phyloP scores from a whole-genome alignment of 2,329 filamentous ascomycete species.

The Penicillium sp. region DNA sequence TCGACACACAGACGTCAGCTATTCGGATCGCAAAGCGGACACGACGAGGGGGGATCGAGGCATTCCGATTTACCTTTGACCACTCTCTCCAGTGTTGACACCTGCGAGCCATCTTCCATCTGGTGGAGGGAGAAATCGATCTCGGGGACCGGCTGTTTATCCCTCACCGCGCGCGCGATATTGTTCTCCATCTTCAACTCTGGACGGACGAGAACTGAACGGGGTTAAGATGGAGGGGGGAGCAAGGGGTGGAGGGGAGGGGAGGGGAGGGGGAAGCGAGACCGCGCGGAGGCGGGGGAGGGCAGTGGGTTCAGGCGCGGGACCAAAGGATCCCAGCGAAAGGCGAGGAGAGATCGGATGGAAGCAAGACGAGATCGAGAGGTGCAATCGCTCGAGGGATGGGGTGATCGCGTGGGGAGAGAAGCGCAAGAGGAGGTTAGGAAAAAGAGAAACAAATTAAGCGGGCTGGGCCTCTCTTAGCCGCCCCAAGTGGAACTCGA shows the following conservation, averaged over 20 bases:
- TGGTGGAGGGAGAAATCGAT: conserved; percentile 98
- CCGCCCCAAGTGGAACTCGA: conserved; percentile 6
- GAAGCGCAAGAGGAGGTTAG: not conserved
- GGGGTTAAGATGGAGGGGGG: conserved; percentile 9
- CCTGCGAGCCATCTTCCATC: conserved; percentile 96
- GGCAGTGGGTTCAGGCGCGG: not conserved
- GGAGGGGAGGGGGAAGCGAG: conserved; percentile 16
- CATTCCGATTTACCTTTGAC: conserved; percentile 78
- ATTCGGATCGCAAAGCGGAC: conserved; percentile 5
- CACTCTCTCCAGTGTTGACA: conserved; percentile 93
- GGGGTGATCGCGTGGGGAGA: not conserved
- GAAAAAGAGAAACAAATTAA: conserved; percentile 15
- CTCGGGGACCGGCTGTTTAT: conserved; percentile 95
- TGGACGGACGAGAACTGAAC: conserved; percentile 1
- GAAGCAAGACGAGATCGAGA: not conserved
- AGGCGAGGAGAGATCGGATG: not conserved
- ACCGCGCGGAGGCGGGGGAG: conserved; percentile 12
- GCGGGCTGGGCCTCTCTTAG: conserved; percentile 22
- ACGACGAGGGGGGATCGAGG: not conserved
- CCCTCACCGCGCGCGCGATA: conserved; percentile 84
- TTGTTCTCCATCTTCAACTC: conserved; percentile 43
- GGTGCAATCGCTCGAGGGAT: not conserved
- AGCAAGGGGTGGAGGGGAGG: conserved; percentile 12
- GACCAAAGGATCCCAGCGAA: not conserved
- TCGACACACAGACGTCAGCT: conserved; percentile 21